Evolutionary conservation across 768 basidiomycete species (phyloP).

Genomic region (Leccinum longicurvipes): DNA sequence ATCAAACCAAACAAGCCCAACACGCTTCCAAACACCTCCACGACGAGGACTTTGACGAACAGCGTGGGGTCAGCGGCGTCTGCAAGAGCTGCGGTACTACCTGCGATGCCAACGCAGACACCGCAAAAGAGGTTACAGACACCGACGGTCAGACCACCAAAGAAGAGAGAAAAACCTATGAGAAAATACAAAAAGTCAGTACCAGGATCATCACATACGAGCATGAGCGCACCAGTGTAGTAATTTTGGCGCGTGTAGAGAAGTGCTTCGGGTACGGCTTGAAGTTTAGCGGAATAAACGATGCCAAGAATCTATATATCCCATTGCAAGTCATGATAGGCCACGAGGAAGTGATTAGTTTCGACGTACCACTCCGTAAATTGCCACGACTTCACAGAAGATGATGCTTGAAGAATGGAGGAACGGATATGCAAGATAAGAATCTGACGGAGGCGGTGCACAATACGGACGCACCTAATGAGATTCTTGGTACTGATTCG

Average conservation of each 20-base stretch:
- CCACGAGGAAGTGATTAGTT: background rate
- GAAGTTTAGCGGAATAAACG: slow-evolving; percentile 85
- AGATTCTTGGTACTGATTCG: slow-evolving; percentile 96
- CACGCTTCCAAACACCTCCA: slow-evolving; percentile 92
- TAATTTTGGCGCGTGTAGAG: slow-evolving; percentile 88
- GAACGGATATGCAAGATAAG: background rate
- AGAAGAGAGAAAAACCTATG: slow-evolving; percentile 88
- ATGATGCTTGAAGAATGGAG: slow-evolving; percentile 65
- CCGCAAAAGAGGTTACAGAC: slow-evolving; percentile 94
- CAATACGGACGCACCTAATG: slow-evolving; percentile 64
- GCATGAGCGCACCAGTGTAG: slow-evolving; percentile 65
- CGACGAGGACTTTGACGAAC: slow-evolving; percentile 95
- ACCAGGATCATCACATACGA: background rate
- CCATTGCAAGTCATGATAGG: background rate
- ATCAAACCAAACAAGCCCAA: slow-evolving; percentile 92
- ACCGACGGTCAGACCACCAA: slow-evolving; percentile 94
- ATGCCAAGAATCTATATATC: slow-evolving; percentile 82
- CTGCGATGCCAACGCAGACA: slow-evolving; percentile 90
- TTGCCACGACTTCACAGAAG: slow-evolving; percentile 99
- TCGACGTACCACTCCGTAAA: slow-evolving; percentile 85
- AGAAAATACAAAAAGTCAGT: background rate
- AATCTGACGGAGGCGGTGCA: background rate
- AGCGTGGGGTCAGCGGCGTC: slow-evolving; percentile 94
- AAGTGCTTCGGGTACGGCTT: slow-evolving; percentile 52
- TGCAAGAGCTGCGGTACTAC: slow-evolving; percentile 90